Evolutionary conservation across 2,329 filamentous ascomycete species (phyloP).

Genomic region (Colletotrichum abscissum): DNA sequence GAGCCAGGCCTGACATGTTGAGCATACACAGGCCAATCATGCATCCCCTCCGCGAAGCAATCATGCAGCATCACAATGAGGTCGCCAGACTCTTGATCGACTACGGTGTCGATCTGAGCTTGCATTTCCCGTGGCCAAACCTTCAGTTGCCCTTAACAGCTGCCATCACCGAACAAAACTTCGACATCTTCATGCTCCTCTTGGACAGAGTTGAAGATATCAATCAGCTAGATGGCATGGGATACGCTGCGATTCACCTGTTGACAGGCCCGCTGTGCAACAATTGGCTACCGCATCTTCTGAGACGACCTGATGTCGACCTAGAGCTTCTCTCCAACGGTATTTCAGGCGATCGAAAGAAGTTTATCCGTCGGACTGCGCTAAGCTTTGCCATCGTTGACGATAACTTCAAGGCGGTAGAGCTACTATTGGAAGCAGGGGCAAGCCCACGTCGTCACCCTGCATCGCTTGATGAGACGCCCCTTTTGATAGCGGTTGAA

Average conservation of each 20-base stretch:
- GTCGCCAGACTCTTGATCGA: slow-evolving; percentile 9
- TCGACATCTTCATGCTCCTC: slow-evolving; percentile 35
- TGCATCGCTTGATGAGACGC: not conserved
- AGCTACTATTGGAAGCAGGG: slow-evolving; percentile 37
- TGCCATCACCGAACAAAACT: slow-evolving; percentile 27
- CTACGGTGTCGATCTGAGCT: slow-evolving; percentile 4
- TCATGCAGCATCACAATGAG: not conserved
- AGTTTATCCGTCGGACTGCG: slow-evolving; percentile 26
- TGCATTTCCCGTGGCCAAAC: not conserved
- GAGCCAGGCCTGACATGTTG: slow-evolving; percentile 33
- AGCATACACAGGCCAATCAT: slow-evolving; percentile 10
- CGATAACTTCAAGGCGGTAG: slow-evolving; percentile 31
- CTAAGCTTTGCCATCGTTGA: slow-evolving; percentile 36
- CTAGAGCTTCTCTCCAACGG: slow-evolving; percentile 18
- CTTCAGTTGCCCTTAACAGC: slow-evolving; percentile 23
- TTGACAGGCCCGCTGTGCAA: slow-evolving; percentile 34
- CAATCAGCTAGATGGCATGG: slow-evolving; percentile 34
- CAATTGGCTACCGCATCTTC: slow-evolving; percentile 26
- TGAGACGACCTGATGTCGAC: slow-evolving; percentile 15
- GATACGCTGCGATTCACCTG: slow-evolving; percentile 30
- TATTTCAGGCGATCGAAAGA: not conserved
- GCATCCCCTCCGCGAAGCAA: slow-evolving; percentile 21
- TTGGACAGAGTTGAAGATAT: not conserved
- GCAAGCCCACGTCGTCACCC: slow-evolving; percentile 36
- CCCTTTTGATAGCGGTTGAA: slow-evolving; percentile 18